Conservation (phyloP, 768 basidiomycete species). For the Boletus reticulatus region DNA sequence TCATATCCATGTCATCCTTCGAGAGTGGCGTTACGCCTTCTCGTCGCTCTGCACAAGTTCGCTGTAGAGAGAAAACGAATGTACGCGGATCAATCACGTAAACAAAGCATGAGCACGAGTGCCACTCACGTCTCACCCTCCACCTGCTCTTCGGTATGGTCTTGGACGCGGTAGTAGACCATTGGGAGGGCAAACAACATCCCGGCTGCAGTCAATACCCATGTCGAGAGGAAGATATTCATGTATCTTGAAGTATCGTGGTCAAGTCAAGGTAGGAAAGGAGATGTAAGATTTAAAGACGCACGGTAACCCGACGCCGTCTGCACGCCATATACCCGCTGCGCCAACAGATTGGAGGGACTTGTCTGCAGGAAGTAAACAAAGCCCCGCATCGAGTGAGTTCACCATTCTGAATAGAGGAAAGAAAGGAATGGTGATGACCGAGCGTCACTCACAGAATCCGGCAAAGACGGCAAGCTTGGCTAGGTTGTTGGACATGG, state of each 20-base stretch:
- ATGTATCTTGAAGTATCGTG: conserved; percentile 42
- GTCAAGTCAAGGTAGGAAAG: not conserved
- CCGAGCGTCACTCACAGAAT: conserved; percentile 58
- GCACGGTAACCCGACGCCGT: conserved; percentile 61
- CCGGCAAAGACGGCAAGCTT: conserved; percentile 82
- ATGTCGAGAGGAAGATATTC: conserved; percentile 74
- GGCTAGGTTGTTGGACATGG: conserved; percentile 79
- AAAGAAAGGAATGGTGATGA: not conserved
- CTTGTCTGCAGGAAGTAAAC: conserved; percentile 45
- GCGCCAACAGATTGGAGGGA: conserved; percentile 74
- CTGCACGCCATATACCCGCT: conserved; percentile 70
- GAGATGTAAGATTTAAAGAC: conserved; percentile 23
- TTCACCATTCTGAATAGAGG: too few species aligned
- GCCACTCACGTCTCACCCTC: conserved; percentile 42
- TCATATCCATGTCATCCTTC: too few species aligned
- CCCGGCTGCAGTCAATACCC: conserved; percentile 63
- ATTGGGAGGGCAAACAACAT: conserved; percentile 69
- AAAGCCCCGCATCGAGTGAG: too few species aligned
- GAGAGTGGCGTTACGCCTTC: too few species aligned
- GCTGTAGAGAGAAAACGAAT: too few species aligned
- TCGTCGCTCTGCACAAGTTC: too few species aligned
- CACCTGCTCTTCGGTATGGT: conserved; percentile 51
- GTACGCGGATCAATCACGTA: too few species aligned
- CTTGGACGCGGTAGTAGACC: conserved; percentile 66
- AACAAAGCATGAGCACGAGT: too few species aligned